phyloP scores from a whole-genome alignment of 495 filamentous ascomycete genomes.

The Pyrenula aspistea region DNA sequence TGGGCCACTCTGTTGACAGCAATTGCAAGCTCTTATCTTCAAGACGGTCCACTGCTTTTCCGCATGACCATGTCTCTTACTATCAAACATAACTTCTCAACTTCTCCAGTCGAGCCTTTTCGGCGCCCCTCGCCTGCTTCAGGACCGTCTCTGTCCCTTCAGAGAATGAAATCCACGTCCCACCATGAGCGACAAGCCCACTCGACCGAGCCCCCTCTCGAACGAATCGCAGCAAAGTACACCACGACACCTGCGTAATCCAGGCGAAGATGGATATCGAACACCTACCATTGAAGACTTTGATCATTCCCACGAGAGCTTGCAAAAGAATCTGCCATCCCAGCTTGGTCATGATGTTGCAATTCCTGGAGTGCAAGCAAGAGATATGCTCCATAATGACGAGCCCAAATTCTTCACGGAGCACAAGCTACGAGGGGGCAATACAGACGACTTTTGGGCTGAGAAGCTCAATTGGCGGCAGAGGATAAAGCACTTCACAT shows the following conservation, averaged over 20 bases:
- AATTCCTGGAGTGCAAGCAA: not conserved
- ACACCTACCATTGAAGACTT: conserved; percentile 39
- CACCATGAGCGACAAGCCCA: not conserved
- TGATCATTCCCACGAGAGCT: conserved; percentile 5
- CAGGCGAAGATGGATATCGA: conserved; percentile 35
- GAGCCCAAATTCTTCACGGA: not conserved
- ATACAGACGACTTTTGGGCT: not conserved
- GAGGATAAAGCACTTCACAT: conserved; percentile 40
- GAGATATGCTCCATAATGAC: not conserved
- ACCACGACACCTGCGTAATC: conserved; percentile 26
- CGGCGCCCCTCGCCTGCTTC: not conserved
- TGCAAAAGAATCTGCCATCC: not conserved
- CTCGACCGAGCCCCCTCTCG: not conserved
- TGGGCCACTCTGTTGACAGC: not conserved
- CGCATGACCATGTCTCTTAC: not conserved
- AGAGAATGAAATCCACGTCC: not conserved
- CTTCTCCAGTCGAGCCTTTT: not conserved
- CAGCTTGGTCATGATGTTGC: not conserved
- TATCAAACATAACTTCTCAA: not conserved
- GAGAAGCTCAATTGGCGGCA: conserved; percentile 30
- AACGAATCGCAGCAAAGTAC: not conserved
- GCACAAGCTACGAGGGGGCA: not conserved
- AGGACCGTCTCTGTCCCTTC: not conserved
- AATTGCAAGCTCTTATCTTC: not conserved
- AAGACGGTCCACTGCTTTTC: not conserved